Conservation (phyloP, 768 basidiomycete genomes). For the Hericium erinaceus region DNA sequence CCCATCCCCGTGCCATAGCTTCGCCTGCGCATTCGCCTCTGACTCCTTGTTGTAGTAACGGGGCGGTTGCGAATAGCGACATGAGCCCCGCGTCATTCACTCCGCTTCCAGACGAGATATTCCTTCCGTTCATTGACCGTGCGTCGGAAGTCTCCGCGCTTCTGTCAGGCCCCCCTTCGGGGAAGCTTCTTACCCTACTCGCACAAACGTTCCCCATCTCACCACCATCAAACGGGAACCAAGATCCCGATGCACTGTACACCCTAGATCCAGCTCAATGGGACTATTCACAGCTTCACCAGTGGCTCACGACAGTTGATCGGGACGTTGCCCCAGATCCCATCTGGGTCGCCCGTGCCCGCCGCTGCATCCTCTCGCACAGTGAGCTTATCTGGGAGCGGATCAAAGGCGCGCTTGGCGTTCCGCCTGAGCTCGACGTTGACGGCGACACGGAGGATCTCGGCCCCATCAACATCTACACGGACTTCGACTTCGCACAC, state of each 20-base stretch:
- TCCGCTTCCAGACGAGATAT: constrained; percentile 64
- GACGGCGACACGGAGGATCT: constrained; percentile 31
- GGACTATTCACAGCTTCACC: constrained; percentile 60
- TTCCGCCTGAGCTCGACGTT: constrained; percentile 74
- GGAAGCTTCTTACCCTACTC: constrained; percentile 63
- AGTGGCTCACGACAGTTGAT: constrained; percentile 57
- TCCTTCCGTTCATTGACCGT: constrained; percentile 82
- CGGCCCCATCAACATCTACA: background rate
- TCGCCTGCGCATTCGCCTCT: constrained; percentile 12
- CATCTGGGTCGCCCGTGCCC: constrained; percentile 62
- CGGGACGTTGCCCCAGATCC: constrained; percentile 58
- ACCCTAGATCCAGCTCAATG: constrained; percentile 53
- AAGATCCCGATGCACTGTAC: constrained; percentile 23
- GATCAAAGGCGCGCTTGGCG: constrained; percentile 78
- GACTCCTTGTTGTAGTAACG: background rate
- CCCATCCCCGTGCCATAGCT: constrained; percentile 29
- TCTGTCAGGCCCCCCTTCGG: constrained; percentile 53
- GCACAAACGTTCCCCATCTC: constrained; percentile 48
- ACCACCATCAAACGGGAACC: constrained; percentile 10
- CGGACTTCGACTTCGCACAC: constrained; percentile 3
- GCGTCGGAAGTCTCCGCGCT: constrained; percentile 65
- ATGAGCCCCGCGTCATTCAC: constrained; percentile 52
- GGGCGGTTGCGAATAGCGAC: background rate
- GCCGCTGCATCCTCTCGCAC: constrained; percentile 66
- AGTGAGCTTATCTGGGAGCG: constrained; percentile 90